A percentile compares a stretch with the other conserved stretches of the same genome.
Evolutionary conservation across 2,329 filamentous ascomycete genomes (phyloP).

Genomic region (Malbranchea zuffiana): DNA sequence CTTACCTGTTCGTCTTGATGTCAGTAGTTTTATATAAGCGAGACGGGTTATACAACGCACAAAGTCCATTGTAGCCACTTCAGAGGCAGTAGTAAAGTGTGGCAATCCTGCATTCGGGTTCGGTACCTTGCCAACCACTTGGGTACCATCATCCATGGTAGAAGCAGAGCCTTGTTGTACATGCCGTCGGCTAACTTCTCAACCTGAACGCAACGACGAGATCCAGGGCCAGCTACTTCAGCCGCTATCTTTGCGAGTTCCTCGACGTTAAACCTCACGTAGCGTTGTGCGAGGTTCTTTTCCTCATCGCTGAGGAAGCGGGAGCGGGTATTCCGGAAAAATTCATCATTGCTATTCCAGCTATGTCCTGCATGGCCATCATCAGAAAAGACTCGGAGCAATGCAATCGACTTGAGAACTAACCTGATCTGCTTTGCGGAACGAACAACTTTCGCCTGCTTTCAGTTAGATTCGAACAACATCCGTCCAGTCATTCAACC

Average conservation of each 20-base stretch:
- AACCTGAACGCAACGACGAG: slow-evolving; percentile 2
- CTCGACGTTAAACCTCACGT: slow-evolving; percentile 6
- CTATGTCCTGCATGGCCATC: too few species aligned
- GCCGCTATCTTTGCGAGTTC: slow-evolving; percentile 2
- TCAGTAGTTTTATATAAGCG: too few species aligned
- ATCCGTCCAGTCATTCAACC: not conserved
- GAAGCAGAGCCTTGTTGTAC: slow-evolving; percentile 17
- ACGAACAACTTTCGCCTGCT: slow-evolving; percentile 1
- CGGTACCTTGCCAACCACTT: slow-evolving; percentile 11
- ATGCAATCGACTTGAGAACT: too few species aligned
- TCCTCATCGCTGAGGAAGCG: slow-evolving; percentile 21
- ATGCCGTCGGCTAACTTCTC: slow-evolving; percentile 11
- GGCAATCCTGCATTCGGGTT: slow-evolving; percentile 9
- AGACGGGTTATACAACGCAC: slow-evolving; percentile 11
- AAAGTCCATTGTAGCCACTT: slow-evolving; percentile 4
- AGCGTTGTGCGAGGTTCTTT: slow-evolving; percentile 15
- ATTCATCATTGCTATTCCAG: slow-evolving; percentile 13
- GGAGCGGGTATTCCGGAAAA: slow-evolving; percentile 23
- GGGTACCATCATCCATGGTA: slow-evolving; percentile 14
- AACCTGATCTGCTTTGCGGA: too few species aligned
- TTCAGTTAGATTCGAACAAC: not conserved
- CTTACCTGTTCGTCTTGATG: slow-evolving; percentile 19
- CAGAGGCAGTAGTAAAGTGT: slow-evolving; percentile 2
- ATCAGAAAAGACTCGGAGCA: too few species aligned
- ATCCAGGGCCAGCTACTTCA: not conserved